Evolutionary conservation across 139 green algal species (phyloP), one percentile per base, ranked within the genome.

Genomic region (Nannochloris sp.): DNA sequence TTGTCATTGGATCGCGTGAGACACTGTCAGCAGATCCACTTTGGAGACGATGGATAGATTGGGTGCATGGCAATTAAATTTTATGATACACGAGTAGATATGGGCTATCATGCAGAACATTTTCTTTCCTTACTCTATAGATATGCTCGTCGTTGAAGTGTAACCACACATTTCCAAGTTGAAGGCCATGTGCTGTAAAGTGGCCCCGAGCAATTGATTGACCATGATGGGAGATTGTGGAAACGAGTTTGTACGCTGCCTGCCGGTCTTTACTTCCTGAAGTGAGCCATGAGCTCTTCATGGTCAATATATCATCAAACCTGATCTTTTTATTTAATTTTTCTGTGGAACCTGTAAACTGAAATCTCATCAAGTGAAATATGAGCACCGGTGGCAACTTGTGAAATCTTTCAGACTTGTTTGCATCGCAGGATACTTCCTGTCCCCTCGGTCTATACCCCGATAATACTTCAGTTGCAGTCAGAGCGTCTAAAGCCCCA

Each of bases 71-170:
- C 25, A 36, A 37, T 33, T 59, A 36, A 33, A 30, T 64, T 59
- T 16, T 66, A 72, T 89, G 78, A 66, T 92, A 92, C 49, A 90
- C 78, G 10, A 92, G 82, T 59, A 92, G 62, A 73, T 92, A 92
- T 26, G 81, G 74, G 23, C 68, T 62, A 44, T 87, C 77, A 0
- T 30, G 30, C 17, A 88, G 62, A 64, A 92, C 80, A 10, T 66
- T 13, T 14, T 70, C 37, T 45, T 68, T 23, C 1, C 49, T 45
- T 2, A 90, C 78, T 2, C 66, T n/a, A 14, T 68, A 68, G 20
- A 92, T 81, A n/a, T 69, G 50, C 2, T 69, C 74, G 53, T 93
- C 85, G 55, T 93, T 86, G 65, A 92, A 91, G 25, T 76, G 76
- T 63, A 89, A 68, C 83, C 85, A 93, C 13, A 60, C 51, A 25